Evolutionary conservation across 1,284 basidiomycete genomes (phyloP).

Genomic region (Irpex sp.): DNA sequence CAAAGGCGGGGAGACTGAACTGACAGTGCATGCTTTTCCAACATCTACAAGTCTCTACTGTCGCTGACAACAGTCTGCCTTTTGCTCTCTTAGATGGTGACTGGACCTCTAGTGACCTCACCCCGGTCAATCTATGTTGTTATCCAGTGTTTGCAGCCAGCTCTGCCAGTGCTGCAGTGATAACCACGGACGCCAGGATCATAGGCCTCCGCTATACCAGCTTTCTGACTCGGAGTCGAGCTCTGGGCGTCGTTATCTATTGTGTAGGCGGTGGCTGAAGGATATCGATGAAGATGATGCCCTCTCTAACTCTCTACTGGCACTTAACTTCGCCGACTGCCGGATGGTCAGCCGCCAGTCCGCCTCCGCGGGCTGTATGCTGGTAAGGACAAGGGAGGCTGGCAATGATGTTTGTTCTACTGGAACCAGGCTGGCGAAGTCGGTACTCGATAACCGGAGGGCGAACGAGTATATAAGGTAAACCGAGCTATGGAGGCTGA

Average conservation of each 20-base stretch:
- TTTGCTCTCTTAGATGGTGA: not conserved
- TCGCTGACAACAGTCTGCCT: not conserved
- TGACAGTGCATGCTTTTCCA: not conserved
- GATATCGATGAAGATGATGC: not conserved
- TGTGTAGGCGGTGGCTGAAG: not conserved
- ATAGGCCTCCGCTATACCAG: too few relatives aligned
- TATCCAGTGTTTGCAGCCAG: not conserved
- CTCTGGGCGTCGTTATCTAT: not conserved
- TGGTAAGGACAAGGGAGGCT: not conserved
- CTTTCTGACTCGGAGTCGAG: too few relatives aligned
- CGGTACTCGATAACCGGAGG: not conserved
- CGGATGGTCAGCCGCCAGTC: too few relatives aligned
- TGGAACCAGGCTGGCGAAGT: not conserved
- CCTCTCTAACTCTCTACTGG: too few relatives aligned
- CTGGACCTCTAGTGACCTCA: not conserved
- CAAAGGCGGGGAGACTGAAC: too few relatives aligned
- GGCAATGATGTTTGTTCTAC: not conserved
- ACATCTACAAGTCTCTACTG: not conserved
- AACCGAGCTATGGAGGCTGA: not conserved
- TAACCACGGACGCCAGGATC: not conserved
- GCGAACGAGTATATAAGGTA: not conserved
- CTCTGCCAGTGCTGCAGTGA: not conserved
- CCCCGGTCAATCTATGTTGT: not conserved
- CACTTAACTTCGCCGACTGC: too few relatives aligned
- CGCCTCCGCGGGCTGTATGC: not conserved